Evolutionary conservation across 169 alveolate species (phyloP), one percentile per base, ranked within the genome.

Genomic region (Theileria annulata): DNA sequence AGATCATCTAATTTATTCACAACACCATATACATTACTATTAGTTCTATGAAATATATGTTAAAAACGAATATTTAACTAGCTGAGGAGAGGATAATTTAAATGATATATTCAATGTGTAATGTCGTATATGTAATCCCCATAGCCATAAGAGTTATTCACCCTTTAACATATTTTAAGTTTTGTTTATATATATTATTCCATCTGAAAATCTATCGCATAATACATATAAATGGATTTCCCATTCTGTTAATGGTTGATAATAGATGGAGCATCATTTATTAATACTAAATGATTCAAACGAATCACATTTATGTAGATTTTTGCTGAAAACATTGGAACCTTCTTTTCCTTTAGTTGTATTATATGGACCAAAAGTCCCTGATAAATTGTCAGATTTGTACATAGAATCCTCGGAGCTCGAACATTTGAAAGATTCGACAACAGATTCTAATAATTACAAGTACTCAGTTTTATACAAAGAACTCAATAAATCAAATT

Each of bases 1-100:
- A 64, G 73, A 64, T n/a, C 30, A 21, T 19, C 33, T 56, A 56
- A 56, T 56, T 25, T 56, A 21, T 56, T 56, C 66, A 42, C 33
- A 56, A 56, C 35, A 56, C 66, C 66, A 56, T 21, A 56, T 56
- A 56, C 66, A 19, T 42, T 42, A 42, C 13, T 42, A 42, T 42
- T 42, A 10, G 13, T 42, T 42, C 51, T 42, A 8, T 8, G 15
- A 42, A 42, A 2, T 42, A 42, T 42, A 42, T 8, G 51, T 3
- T 3, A 42, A 42, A 12, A 42, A 42, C 17, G 51, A 42, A 42
- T 42, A 42, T 8, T 42, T 42, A 42, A 10, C 51, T 42, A 1
- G 51, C 13, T 42, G 51, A 42, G 13, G 6, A 8, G 51, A 42
- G 13, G 51, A 42, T 42, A 42, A 42, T 42, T 42, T 42, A 42